phyloP scores from a whole-genome alignment of 2,329 filamentous ascomycete species.

The Monilinia vaccinii-corymbosi region DNA sequence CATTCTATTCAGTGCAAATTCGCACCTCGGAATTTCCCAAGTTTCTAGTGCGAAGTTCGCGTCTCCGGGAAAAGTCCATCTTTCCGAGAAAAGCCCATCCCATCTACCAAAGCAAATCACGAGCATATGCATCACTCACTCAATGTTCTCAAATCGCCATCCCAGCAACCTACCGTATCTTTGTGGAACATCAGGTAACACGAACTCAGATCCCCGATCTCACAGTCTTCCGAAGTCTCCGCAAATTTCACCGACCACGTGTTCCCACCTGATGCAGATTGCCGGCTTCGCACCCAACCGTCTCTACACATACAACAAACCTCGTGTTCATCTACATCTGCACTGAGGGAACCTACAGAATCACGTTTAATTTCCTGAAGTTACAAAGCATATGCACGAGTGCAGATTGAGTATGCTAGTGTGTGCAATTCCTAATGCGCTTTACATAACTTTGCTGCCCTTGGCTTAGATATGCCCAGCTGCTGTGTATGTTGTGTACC shows the following conservation, averaged over 20 bases:
- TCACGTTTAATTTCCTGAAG: constrained; percentile 9
- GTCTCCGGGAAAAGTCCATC: neutral
- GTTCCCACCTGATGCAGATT: constrained; percentile 6
- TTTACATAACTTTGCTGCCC: neutral
- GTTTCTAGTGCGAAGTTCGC: neutral
- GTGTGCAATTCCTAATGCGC: neutral
- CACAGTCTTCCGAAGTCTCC: neutral
- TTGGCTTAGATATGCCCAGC: constrained; percentile 4
- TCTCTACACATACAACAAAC: constrained; percentile 4
- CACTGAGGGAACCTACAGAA: constrained; percentile 1
- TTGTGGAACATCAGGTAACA: neutral
- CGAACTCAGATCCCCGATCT: constrained; percentile 4
- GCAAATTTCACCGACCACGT: constrained; percentile 7
- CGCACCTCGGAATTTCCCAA: neutral
- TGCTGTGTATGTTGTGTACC: neutral
- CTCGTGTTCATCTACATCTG: constrained; percentile 4
- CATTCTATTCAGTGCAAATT: neutral
- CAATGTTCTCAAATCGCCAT: neutral
- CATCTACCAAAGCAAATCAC: neutral
- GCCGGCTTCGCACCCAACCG: constrained; percentile 8
- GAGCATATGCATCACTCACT: neutral
- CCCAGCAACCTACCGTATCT: neutral
- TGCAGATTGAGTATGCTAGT: neutral
- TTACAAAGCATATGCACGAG: constrained; percentile 1
- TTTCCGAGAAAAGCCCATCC: neutral